These are phyloP conservation scores for Penicillium fimorum DNA, from an alignment of 495 filamentous ascomycete species.

Conservation along the genomic window DNA sequence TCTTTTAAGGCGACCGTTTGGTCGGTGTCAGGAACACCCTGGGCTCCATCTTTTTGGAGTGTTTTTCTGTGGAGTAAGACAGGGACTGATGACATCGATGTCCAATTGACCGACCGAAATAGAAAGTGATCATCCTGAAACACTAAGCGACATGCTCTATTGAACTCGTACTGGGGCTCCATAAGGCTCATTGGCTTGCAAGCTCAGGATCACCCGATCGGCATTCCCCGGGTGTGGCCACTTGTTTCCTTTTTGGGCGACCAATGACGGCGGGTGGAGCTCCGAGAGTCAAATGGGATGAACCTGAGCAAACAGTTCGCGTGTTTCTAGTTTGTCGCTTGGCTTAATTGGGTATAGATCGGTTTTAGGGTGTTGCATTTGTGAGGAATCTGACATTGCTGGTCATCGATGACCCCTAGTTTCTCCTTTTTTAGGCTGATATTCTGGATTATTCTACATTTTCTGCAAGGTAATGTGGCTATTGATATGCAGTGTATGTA, in stretches of 20 bases:
- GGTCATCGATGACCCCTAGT: constrained; percentile 8
- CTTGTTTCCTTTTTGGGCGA: constrained; percentile 3
- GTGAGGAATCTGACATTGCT: constrained; percentile 10
- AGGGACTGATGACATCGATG: constrained; percentile 9
- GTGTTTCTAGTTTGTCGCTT: constrained; percentile 8
- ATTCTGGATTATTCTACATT: background rate
- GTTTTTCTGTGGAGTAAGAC: constrained; percentile 9
- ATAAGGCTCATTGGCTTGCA: constrained; percentile 1
- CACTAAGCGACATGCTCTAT: constrained; percentile 14
- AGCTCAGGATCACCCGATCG: constrained; percentile 9
- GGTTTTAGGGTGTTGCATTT: constrained; percentile 7
- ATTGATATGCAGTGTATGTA: background rate
- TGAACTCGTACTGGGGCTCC: constrained; percentile 1
- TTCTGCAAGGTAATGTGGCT: too few species aligned
- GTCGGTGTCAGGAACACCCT: constrained; percentile 1
- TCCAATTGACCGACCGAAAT: background rate
- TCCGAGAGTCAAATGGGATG: background rate
- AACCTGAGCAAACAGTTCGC: constrained; percentile 5
- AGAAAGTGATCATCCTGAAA: constrained; percentile 14
- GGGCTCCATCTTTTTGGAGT: constrained; percentile 9
- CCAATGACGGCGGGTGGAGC: constrained; percentile 7
- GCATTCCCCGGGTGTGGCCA: constrained; percentile 15
- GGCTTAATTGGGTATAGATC: background rate
- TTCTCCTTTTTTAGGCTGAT: background rate
- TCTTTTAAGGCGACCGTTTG: constrained; percentile 5